These are phyloP conservation scores for Pseudogymnoascus sp. DNA, from an alignment of 2,329 filamentous ascomycete genomes.

Conservation along the genomic window DNA sequence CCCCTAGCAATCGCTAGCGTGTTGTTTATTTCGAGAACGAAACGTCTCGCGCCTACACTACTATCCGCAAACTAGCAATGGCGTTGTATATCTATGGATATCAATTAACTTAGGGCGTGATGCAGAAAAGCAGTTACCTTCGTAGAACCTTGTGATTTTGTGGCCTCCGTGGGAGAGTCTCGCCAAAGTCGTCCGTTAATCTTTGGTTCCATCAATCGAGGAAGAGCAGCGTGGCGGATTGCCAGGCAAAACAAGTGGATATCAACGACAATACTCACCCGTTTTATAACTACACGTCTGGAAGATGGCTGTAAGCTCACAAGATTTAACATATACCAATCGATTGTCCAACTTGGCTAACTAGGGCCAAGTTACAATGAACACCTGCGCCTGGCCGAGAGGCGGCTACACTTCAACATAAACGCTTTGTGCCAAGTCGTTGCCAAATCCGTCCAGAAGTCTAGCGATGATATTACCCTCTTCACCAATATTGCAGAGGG, in stretches of 20 bases:
- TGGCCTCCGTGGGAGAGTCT: slow-evolving; percentile 10
- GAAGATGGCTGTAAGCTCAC: slow-evolving; percentile 23
- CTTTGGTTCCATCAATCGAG: slow-evolving; percentile 5
- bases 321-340: slow-evolving; percentile 12
- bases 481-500: slow-evolving; percentile 24
- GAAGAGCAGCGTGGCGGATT: slow-evolving; percentile 13
- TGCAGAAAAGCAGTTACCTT: slow-evolving; percentile 13
- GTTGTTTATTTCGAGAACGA: slow-evolving; percentile 4
- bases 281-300: slow-evolving; percentile 24
- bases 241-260: slow-evolving; percentile 11
- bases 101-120: slow-evolving; percentile 8
- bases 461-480: slow-evolving; percentile 18
- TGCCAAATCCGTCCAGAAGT: slow-evolving; percentile 20
- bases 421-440: slow-evolving; percentile 19
- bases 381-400: slow-evolving; percentile 21
- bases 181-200: background rate
- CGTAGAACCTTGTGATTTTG: slow-evolving; percentile 9
- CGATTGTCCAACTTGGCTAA: slow-evolving; percentile 11
- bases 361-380: slow-evolving; percentile 21
- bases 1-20: background rate
- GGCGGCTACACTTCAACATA: slow-evolving; percentile 21
- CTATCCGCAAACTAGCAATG: background rate
- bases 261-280: slow-evolving; percentile 18
- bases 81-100: background rate
- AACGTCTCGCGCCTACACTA: background rate